Conservation (phyloP, 345 rosid genomes). For the Eucalyptus virginea region DNA sequence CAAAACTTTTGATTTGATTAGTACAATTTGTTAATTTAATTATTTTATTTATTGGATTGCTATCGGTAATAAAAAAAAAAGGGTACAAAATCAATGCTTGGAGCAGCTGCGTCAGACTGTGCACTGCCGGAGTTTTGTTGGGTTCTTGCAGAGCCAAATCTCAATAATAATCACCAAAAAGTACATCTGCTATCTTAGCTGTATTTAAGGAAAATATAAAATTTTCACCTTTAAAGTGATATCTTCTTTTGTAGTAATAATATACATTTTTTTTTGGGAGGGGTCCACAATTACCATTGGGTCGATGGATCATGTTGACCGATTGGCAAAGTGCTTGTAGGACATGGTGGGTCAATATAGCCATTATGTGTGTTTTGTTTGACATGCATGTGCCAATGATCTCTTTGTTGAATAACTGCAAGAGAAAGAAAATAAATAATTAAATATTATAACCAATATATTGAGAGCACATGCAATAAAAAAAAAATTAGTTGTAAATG, state of each 20-base stretch:
- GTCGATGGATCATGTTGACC: neutral
- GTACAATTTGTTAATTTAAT: neutral
- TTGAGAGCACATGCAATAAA: neutral
- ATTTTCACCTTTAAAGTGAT: neutral
- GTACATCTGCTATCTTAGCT: neutral
- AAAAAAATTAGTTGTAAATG: neutral
- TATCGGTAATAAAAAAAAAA: neutral
- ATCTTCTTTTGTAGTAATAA: neutral
- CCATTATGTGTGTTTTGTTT: neutral
- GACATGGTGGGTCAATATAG: neutral
- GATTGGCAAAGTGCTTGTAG: neutral
- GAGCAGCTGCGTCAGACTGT: neutral
- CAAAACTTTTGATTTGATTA: neutral
- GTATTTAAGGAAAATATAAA: neutral
- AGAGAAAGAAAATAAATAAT: neutral
- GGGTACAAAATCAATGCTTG: neutral
- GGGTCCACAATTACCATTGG: neutral
- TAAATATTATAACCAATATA: neutral
- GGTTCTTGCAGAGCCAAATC: neutral
- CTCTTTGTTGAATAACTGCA: neutral
- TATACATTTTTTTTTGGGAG: neutral
- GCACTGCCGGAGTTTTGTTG: neutral
- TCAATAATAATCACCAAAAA: neutral
- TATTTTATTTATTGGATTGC: neutral
- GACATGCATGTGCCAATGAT: neutral